phyloP scores from a whole-genome alignment of 2,329 filamentous ascomycete genomes.

The Fusarium duplospermum region DNA sequence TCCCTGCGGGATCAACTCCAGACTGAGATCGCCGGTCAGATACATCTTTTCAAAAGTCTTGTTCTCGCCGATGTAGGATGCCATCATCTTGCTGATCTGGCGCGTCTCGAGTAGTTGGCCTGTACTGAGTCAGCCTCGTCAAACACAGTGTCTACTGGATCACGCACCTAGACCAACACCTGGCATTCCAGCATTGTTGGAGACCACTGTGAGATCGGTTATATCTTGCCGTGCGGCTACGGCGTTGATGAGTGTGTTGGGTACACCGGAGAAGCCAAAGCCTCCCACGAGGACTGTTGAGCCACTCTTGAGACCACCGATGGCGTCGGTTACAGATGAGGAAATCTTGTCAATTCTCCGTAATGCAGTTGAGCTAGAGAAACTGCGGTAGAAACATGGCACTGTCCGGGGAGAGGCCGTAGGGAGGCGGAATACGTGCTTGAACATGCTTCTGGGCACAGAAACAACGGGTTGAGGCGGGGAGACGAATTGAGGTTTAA shows the following conservation, averaged over 20 bases:
- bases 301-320: slow-evolving; percentile 80
- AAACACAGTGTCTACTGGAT: slow-evolving; percentile 48
- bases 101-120: slow-evolving; percentile 45
- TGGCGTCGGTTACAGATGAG: slow-evolving; percentile 72
- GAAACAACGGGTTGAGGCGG: background rate
- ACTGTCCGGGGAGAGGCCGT: background rate
- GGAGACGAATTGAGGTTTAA: background rate
- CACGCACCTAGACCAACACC: slow-evolving; percentile 75
- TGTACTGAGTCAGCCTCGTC: slow-evolving; percentile 59
- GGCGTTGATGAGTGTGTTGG: slow-evolving; percentile 81
- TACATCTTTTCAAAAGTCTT: slow-evolving; percentile 93
- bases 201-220: slow-evolving; percentile 83
- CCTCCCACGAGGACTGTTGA: slow-evolving; percentile 80
- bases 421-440: background rate
- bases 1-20: slow-evolving; percentile 90
- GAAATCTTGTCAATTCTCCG: slow-evolving; percentile 79
- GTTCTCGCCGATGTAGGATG: slow-evolving; percentile 93
- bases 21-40: slow-evolving; percentile 82
- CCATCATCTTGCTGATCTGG: slow-evolving; percentile 91
- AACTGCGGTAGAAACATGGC: background rate
- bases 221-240: slow-evolving; percentile 75
- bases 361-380: background rate
- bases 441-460: background rate
- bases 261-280: slow-evolving; percentile 84
- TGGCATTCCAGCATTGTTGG: slow-evolving; percentile 91